These are phyloP conservation scores for Collybiopsis confluens DNA, from an alignment of 768 basidiomycete genomes.

Conservation along the genomic window DNA sequence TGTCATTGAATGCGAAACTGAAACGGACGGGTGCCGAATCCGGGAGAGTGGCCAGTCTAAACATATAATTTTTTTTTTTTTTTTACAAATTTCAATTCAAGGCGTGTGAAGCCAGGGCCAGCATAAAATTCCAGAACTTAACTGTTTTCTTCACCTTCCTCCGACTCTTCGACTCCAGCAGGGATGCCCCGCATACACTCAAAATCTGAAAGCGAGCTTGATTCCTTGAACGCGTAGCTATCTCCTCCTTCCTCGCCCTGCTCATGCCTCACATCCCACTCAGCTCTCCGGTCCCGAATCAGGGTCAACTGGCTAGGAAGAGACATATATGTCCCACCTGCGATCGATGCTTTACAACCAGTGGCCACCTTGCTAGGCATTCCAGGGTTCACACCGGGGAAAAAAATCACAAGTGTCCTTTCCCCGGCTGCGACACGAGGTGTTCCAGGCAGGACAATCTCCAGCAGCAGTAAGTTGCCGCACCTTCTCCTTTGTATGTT, in stretches of 20 bases:
- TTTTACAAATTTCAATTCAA: constrained; percentile 3
- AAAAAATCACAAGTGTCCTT: constrained; percentile 88
- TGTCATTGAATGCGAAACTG: not conserved
- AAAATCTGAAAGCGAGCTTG: not conserved
- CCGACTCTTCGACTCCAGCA: too few species aligned
- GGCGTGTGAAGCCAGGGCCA: constrained; percentile 5
- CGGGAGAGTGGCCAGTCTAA: constrained; percentile 7
- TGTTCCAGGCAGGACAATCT: constrained; percentile 91
- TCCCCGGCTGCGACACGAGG: constrained; percentile 90
- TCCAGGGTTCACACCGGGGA: constrained; percentile 90
- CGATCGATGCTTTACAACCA: constrained; percentile 78
- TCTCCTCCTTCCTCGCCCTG: not conserved
- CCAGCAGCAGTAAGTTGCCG: constrained; percentile 56
- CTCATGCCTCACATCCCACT: not conserved
- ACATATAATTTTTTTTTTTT: not conserved
- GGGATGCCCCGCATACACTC: constrained; percentile 7
- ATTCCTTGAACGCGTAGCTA: constrained; percentile 1
- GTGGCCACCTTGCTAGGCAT: constrained; percentile 85
- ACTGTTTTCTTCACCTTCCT: constrained; percentile 1
- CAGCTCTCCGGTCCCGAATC: constrained; percentile 2
- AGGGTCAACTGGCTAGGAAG: constrained; percentile 27
- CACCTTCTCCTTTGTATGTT: not conserved
- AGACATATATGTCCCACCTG: constrained; percentile 70
- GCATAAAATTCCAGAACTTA: constrained; percentile 2
- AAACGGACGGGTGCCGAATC: constrained; percentile 1